These are phyloP conservation scores for Claviceps cyperi DNA, from an alignment of 2,329 filamentous ascomycete species.

Conservation along the genomic window DNA sequence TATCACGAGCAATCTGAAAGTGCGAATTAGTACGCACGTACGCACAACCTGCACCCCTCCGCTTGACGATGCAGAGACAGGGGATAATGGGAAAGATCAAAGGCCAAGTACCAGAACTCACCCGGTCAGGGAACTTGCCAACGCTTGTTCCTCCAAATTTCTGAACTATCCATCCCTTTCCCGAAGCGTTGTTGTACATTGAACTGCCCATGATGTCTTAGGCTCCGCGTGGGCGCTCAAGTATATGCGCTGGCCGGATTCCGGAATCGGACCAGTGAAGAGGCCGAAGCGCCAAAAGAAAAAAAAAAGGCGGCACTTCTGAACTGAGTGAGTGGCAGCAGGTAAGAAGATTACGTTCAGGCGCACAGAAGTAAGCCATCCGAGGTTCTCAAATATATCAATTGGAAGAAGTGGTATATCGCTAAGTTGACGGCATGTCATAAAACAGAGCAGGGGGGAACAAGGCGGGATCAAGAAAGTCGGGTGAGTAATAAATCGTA, in stretches of 20 bases:
- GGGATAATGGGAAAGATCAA: neutral
- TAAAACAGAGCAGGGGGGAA: too few species aligned
- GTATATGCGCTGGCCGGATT: neutral
- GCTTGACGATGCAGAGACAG: neutral
- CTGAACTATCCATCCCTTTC: constrained; percentile 66
- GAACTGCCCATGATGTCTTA: constrained; percentile 18
- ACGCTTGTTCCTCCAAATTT: constrained; percentile 95
- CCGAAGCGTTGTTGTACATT: constrained; percentile 20
- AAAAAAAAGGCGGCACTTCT: neutral
- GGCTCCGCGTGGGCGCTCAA: neutral
- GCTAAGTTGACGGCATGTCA: too few species aligned
- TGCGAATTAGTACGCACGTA: neutral
- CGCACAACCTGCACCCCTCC: neutral
- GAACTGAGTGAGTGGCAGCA: too few species aligned
- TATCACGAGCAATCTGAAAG: constrained; percentile 26
- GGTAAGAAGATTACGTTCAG: too few species aligned
- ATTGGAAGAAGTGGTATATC: too few species aligned
- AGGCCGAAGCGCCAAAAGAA: neutral
- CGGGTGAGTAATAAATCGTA: too few species aligned
- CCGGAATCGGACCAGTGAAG: neutral
- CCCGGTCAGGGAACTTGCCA: constrained; percentile 75
- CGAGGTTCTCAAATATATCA: too few species aligned
- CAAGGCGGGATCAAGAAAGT: too few species aligned
- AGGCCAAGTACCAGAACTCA: constrained; percentile 16
- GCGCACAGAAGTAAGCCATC: too few species aligned